Evolutionary conservation across 805 yeast genomes (phyloP), one percentile per base, ranked within the genome.

Genomic region (Tetrapisispora phaffii): DNA sequence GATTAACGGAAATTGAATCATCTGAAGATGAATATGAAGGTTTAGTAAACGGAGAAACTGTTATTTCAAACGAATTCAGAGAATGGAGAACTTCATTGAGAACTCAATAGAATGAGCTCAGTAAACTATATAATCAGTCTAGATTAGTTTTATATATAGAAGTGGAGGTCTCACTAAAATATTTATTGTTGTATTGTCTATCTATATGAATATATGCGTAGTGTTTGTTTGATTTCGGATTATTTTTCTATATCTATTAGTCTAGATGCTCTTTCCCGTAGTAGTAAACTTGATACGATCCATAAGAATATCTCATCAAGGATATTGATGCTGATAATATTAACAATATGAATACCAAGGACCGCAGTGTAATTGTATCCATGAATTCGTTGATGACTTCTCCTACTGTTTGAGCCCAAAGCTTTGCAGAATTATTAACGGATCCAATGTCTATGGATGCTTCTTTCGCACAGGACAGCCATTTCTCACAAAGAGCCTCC

Each of bases 391-490:
- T 84, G 38, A 87, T 68, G 7, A 85, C 83, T 50, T 83, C 90
- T 1, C 94, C 95, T 53, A 86, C 72, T 0, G 90, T 81, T 58
- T 82, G 88, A 0, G 94, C 94, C 39, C 88, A 79, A 45, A 87
- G 73, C 48, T 72, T 73, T 1, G 90, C 84, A 41, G 78, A 73
- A 3, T 16, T 32, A 23, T 34, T 38, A 12, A 38, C 43, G 15
- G 42, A 34, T 24, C 12, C 39, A 12, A 45, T 19, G 26, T 43
- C 42, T 6, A 32, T 43, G 1, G 24, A 13, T 22, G 16, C 26
- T 33, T 44, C 37, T 36, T 44, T 29, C 88, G 86, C 85, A 61
- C 98, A 93, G 46, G 73, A 74, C 49, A 77, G 82, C 93, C 95
- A 86, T 31, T 70, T 71, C 31, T 73, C 68, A 62, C 98, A 90